Evolutionary conservation across 1,284 basidiomycete species (phyloP).

Genomic region (Pulveroboletus sp.): DNA sequence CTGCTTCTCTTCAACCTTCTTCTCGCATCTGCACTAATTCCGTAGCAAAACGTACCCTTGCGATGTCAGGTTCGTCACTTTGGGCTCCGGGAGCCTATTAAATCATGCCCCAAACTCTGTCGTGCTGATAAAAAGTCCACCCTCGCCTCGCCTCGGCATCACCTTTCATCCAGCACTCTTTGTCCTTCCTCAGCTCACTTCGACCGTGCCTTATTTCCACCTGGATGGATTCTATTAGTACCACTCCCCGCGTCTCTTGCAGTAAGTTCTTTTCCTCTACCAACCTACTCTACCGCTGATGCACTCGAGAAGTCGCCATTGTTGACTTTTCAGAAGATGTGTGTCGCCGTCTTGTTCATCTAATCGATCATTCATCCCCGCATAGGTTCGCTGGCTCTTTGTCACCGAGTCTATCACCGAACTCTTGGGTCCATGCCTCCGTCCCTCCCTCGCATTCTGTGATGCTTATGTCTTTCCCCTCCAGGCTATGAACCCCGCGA

Average conservation of each 20-base stretch:
- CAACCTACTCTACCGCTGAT: constrained; percentile 9
- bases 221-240: constrained; percentile 35
- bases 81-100: constrained; percentile 16
- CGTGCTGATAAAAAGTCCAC: constrained; percentile 26
- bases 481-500: constrained; percentile 71
- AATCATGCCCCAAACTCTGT: constrained; percentile 11
- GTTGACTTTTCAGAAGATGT: constrained; percentile 75
- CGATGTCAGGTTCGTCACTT: constrained; percentile 25
- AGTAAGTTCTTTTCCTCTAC: constrained; percentile 47
- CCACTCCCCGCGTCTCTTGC: constrained; percentile 64
- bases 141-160: neutral
- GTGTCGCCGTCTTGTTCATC: constrained; percentile 15
- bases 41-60: constrained; percentile 3
- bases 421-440: constrained; percentile 57
- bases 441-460: neutral
- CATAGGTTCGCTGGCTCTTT: constrained; percentile 68
- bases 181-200: neutral
- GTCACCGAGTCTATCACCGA: constrained; percentile 70
- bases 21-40: constrained; percentile 3
- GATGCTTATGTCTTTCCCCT: neutral
- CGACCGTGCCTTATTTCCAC: constrained; percentile 2
- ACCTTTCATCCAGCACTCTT: neutral
- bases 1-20: constrained; percentile 2
- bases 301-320: constrained; percentile 57
- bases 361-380: neutral